Percentiles rank a stretch among this genome's conserved stretches.
Evolutionary conservation across 192 early-diverging fungal genomes (phyloP).

Genomic region (Backusella tarrabulga): DNA sequence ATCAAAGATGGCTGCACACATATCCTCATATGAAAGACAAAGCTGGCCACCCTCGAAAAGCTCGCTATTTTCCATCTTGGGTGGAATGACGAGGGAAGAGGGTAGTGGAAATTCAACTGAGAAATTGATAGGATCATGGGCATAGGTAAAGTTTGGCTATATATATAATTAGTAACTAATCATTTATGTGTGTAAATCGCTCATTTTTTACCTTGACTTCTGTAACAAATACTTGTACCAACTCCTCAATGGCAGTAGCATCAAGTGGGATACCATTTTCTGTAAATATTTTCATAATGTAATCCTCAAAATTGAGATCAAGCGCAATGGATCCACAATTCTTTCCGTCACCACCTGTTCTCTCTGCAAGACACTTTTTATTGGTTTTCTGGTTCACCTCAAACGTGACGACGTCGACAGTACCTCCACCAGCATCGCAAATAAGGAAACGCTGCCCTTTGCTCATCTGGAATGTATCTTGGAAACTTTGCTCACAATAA

Average conservation of each 20-base stretch:
- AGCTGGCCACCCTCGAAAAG: not conserved
- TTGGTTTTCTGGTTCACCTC: conserved; percentile 18
- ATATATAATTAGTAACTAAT: no score
- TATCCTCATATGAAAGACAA: not conserved
- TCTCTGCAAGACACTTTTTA: conserved; percentile 17
- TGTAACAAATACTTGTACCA: conserved; percentile 10
- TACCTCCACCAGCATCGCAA: conserved; percentile 46
- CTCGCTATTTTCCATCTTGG: not conserved
- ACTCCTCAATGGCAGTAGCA: not conserved
- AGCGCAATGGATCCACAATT: conserved; percentile 44
- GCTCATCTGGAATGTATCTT: conserved; percentile 32
- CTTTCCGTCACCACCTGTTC: conserved; percentile 39
- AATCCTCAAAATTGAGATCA: conserved; percentile 36
- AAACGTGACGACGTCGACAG: conserved; percentile 42
- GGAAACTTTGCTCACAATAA: conserved; percentile 20
- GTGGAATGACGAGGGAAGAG: not conserved
- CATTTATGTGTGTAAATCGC: no score
- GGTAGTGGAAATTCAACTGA: not conserved
- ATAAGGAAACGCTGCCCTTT: conserved; percentile 43
- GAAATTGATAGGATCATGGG: not conserved
- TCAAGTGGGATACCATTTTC: not conserved
- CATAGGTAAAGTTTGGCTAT: not conserved
- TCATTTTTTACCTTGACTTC: not conserved
- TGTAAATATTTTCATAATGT: conserved; percentile 12
- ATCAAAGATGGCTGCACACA: not conserved